A percentile compares a stretch with the other conserved stretches of the same genome.
Evolutionary conservation across 2,329 filamentous ascomycete species (phyloP).

Genomic region (Cytospora chrysosperma): DNA sequence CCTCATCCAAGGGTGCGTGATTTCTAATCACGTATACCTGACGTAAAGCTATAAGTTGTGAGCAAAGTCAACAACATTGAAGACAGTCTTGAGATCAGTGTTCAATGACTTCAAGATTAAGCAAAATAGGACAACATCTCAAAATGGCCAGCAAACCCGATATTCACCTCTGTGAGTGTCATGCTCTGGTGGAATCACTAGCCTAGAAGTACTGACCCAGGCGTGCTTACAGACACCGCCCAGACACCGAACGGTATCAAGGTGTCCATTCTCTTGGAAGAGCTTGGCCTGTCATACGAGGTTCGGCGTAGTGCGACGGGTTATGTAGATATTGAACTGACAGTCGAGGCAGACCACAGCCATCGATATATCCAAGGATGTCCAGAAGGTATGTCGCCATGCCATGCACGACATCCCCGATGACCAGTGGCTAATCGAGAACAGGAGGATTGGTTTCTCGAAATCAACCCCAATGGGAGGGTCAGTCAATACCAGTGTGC

Average conservation of each 20-base stretch:
- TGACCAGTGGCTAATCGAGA: neutral
- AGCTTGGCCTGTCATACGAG: slow-evolving; percentile 81
- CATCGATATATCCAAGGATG: slow-evolving; percentile 60
- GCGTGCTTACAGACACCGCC: slow-evolving; percentile 54
- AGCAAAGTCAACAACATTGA: neutral
- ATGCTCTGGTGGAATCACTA: neutral
- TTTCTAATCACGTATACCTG: slow-evolving; percentile 20
- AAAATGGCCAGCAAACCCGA: slow-evolving; percentile 53
- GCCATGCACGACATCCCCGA: neutral
- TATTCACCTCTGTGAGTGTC: slow-evolving; percentile 62
- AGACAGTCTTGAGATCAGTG: neutral
- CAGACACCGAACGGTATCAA: slow-evolving; percentile 91
- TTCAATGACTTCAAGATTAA: slow-evolving; percentile 23
- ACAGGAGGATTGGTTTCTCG: slow-evolving; percentile 60
- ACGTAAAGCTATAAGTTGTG: neutral
- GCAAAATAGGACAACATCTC: slow-evolving; percentile 23
- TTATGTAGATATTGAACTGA: neutral
- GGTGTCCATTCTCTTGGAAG: slow-evolving; percentile 81
- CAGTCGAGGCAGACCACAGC: slow-evolving; percentile 10
- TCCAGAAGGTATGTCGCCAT: slow-evolving; percentile 48
- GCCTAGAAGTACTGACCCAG: neutral
- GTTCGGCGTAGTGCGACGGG: slow-evolving; percentile 34
- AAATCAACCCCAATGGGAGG: slow-evolving; percentile 67
- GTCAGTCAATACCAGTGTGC: neutral
- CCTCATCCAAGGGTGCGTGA: slow-evolving; percentile 14